phyloP scores from a whole-genome alignment of 805 yeast genomes.

The Nakazawaea pomicola region DNA sequence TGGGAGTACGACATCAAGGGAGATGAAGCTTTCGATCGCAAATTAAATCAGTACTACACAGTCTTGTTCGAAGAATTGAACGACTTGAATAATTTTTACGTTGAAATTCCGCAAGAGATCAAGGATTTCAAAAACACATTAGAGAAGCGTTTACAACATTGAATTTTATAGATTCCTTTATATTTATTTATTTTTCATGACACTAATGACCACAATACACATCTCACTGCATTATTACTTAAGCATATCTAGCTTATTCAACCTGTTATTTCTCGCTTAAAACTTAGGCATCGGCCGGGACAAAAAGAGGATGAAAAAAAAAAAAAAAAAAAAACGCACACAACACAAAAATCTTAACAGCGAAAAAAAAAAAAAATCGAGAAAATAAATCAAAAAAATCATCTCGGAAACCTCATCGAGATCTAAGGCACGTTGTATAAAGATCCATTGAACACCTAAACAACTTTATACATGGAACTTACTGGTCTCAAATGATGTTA shows the following conservation, averaged over 20 bases:
- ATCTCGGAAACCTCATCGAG: not conserved
- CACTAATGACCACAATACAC: not conserved
- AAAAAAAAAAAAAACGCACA: not conserved
- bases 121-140: constrained; percentile 19
- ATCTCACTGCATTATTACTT: no score
- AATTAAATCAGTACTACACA: constrained; percentile 22
- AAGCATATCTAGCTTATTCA: no score
- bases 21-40: constrained; percentile 13
- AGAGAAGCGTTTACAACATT: not conserved
- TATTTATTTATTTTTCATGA: not conserved
- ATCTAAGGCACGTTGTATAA: no score
- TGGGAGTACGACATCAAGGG: not conserved
- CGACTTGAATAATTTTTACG: constrained; percentile 29
- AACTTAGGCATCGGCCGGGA: not conserved
- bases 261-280: no score
- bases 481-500: no score
- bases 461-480: no score
- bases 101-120: constrained; percentile 26
- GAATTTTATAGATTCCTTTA: not conserved
- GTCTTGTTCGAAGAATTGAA: constrained; percentile 28
- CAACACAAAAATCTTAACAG: not conserved
- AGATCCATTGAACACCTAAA: no score
- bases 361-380: not conserved
- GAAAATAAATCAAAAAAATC: not conserved
- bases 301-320: not conserved